phyloP scores from a whole-genome alignment of 116 monocot species.

The Cymodocea nodosa region DNA sequence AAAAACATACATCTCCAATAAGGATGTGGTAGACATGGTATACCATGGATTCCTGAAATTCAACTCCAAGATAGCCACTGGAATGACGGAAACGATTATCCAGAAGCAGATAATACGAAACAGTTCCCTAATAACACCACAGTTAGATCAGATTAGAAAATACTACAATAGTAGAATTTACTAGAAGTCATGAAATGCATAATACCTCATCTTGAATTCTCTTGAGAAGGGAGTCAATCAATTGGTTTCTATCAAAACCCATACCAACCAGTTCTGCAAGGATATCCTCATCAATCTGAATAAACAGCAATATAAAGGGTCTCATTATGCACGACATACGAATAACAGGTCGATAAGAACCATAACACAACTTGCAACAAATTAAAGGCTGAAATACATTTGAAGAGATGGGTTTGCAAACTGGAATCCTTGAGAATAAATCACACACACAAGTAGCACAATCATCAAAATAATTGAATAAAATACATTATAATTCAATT shows the following conservation, averaged over 20 bases:
- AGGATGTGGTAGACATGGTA: not conserved
- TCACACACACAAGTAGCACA: too few relatives aligned
- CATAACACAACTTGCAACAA: too few relatives aligned
- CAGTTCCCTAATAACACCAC: conserved; percentile 47
- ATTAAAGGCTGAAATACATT: too few relatives aligned
- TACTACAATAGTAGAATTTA: not conserved
- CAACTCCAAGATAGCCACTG: conserved; percentile 80
- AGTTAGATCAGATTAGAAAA: not conserved
- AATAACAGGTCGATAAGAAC: not conserved
- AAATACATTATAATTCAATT: too few relatives aligned
- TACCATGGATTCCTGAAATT: conserved; percentile 80
- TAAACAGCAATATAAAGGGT: not conserved
- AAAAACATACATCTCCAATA: not conserved
- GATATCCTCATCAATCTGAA: conserved; percentile 43
- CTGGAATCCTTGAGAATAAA: too few relatives aligned
- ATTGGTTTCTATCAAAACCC: conserved; percentile 39
- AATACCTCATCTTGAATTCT: conserved; percentile 44
- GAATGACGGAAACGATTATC: conserved; percentile 71
- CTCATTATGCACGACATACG: not conserved
- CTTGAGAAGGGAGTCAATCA: conserved; percentile 36
- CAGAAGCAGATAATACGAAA: conserved; percentile 81
- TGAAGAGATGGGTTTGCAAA: too few relatives aligned
- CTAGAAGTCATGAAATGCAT: not conserved
- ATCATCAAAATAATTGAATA: too few relatives aligned
- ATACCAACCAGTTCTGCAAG: conserved; percentile 28